Evolutionary conservation across 441 rosid genomes (phyloP), one percentile per base, ranked within the genome.

Genomic region (Jatropha multifida): DNA sequence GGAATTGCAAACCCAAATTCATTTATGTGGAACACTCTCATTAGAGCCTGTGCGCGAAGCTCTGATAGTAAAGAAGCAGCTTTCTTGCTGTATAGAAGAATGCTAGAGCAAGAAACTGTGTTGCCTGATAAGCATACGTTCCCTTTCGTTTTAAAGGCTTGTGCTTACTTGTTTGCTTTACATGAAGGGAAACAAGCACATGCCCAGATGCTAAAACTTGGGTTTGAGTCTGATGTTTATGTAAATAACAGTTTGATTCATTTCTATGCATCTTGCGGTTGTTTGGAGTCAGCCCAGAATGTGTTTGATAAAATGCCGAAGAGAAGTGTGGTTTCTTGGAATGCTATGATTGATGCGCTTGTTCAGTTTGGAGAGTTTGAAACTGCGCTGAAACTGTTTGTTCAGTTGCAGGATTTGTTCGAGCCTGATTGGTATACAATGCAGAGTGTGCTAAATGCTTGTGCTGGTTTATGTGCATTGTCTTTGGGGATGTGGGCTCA

Each of bases 91-190:
- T 90, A 82, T 52, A 38, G 61, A 56, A 74, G 72, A 74, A 88
- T 94, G 97, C 52, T 90, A 20, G 83, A 83, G 80, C 70, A 79
- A 63, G 92, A 86, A 48, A 62, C 42, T 38, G 86, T 78, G 1
- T 26, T 48, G 82, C 86, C 94, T 0, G 97, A 92, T 71, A 94
- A 90, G 61, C 89, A 90, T 77, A 89, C 96, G 2, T 90, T 86
- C 74, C 88, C 92, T 2, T 94, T 94, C 20, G 69, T 92, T 84
- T 87, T 94, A 26, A 90, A 92, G 86, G 86, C 89, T 0, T 90
- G 90, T 64, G 81, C 92, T 18, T 72, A 78, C 66, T 59, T 91
- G 65, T 60, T 69, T 75, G 88, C 88, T 72, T 55, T 80, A 3
- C 49, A 71, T 59, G 65, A 81, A 58, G 97, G 97, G 65, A 59